Evolutionary conservation across 805 yeast species (phyloP).

Genomic region (Metschnikowia orientalis): DNA sequence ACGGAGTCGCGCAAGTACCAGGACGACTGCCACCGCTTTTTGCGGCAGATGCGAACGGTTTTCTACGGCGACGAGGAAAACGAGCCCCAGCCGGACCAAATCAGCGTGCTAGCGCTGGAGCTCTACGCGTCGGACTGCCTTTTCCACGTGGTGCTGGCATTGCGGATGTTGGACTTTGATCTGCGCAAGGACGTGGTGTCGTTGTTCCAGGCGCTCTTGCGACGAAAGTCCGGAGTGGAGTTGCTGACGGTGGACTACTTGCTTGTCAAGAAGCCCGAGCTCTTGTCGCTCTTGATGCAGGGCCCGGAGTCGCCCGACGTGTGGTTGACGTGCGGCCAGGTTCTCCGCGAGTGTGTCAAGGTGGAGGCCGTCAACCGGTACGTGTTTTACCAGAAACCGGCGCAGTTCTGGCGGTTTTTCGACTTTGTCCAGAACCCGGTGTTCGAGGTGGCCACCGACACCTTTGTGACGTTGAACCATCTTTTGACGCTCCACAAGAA

Average conservation of each 20-base stretch:
- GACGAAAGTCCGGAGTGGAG: constrained; percentile 71
- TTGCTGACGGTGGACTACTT: constrained; percentile 87
- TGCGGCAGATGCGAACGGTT: constrained; percentile 60
- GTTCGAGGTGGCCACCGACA: constrained; percentile 88
- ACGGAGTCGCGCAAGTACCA: constrained; percentile 47
- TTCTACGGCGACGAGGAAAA: constrained; percentile 66
- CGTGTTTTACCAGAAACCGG: constrained; percentile 46
- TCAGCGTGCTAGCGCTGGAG: constrained; percentile 74
- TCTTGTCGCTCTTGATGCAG: constrained; percentile 55
- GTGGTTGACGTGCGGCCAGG: constrained; percentile 70
- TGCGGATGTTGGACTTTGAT: constrained; percentile 79
- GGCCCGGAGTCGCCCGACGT: constrained; percentile 74
- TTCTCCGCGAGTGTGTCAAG: constrained; percentile 80
- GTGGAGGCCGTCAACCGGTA: constrained; percentile 64
- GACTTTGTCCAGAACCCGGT: constrained; percentile 68
- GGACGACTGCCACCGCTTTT: constrained; percentile 67
- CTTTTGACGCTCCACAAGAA: constrained; percentile 66
- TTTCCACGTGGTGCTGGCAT: constrained; percentile 51
- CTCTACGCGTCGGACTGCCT: constrained; percentile 70
- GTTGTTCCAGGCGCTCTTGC: constrained; percentile 69
- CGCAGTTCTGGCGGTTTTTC: constrained; percentile 77
- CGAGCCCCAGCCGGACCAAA: constrained; percentile 66
- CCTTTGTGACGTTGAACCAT: constrained; percentile 73
- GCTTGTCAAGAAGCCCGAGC: constrained; percentile 54
- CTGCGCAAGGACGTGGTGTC: constrained; percentile 77